These are phyloP conservation scores for Tetracladium setigerum DNA, from an alignment of 495 filamentous ascomycete species.

Conservation along the genomic window DNA sequence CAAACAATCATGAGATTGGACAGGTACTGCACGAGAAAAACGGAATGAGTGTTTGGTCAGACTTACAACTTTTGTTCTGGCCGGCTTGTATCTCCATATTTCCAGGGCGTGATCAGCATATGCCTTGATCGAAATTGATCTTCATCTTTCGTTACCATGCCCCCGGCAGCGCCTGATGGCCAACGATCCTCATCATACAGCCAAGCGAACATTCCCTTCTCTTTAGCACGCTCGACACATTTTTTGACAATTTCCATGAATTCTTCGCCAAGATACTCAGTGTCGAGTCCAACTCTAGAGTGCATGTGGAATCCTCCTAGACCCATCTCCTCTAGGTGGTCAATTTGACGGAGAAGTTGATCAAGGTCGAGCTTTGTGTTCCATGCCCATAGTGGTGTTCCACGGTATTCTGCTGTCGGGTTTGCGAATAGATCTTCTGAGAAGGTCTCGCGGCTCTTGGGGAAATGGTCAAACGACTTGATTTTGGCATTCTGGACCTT, in stretches of 20 bases:
- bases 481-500: too few species aligned
- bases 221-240: conserved; percentile 22
- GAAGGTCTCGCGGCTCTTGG: conserved; percentile 16
- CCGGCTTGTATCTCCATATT: conserved; percentile 1
- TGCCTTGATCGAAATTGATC: conserved; percentile 17
- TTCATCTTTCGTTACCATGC: conserved; percentile 10
- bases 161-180: conserved; percentile 20
- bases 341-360: conserved; percentile 20
- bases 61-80: too few species aligned
- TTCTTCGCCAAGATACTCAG: conserved; percentile 20
- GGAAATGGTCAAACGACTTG: conserved; percentile 19
- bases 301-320: conserved; percentile 25
- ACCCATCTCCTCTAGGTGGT: conserved; percentile 20
- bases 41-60: neutral
- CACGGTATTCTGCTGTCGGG: conserved; percentile 22
- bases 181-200: conserved; percentile 24
- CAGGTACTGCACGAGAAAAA: too few species aligned
- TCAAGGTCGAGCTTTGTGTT: conserved; percentile 15
- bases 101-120: conserved; percentile 14
- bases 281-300: conserved; percentile 21
- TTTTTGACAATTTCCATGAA: conserved; percentile 18
- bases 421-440: conserved; percentile 12
- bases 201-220: conserved; percentile 21
- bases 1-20: too few species aligned
- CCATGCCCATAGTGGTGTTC: conserved; percentile 23